phyloP scores from a whole-genome alignment of 768 basidiomycete genomes.

The Xerocomellus dryophilus region DNA sequence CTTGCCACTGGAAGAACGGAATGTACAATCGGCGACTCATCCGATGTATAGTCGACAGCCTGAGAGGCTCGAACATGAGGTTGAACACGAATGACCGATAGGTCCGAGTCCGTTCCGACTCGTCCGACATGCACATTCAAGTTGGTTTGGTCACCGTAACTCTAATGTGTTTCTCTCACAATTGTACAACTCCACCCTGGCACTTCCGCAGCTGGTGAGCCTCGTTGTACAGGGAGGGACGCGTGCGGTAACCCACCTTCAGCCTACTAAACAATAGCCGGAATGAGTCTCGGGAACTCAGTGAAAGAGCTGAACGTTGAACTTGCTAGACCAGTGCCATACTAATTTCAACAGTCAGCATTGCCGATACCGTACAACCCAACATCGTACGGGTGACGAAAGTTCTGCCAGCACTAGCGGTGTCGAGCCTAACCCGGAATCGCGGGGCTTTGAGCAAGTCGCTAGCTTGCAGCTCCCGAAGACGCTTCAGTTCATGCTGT shows the following conservation, averaged over 20 bases:
- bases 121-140: not conserved
- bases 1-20: not conserved
- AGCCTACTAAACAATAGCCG: not conserved
- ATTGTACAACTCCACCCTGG: too few species aligned
- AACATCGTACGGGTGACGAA: not conserved
- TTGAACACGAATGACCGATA: not conserved
- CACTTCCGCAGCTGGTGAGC: not conserved
- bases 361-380: not conserved
- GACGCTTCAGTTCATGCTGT: slow-evolving; percentile 16
- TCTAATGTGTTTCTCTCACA: not conserved
- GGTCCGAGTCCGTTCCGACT: not conserved
- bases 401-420: too few species aligned
- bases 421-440: too few species aligned
- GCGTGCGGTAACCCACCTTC: not conserved
- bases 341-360: not conserved
- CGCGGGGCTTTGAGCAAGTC: not conserved
- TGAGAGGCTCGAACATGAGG: too few species aligned
- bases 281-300: not conserved
- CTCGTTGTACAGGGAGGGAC: not conserved
- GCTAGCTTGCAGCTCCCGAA: slow-evolving; percentile 3
- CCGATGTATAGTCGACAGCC: not conserved
- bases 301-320: not conserved
- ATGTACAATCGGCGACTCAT: not conserved
- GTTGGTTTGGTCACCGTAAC: not conserved
- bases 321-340: not conserved